Percentiles rank a stretch among this genome's conserved stretches.
Conservation (phyloP, 805 yeast species). For the Myxozyma mucilagina region DNA sequence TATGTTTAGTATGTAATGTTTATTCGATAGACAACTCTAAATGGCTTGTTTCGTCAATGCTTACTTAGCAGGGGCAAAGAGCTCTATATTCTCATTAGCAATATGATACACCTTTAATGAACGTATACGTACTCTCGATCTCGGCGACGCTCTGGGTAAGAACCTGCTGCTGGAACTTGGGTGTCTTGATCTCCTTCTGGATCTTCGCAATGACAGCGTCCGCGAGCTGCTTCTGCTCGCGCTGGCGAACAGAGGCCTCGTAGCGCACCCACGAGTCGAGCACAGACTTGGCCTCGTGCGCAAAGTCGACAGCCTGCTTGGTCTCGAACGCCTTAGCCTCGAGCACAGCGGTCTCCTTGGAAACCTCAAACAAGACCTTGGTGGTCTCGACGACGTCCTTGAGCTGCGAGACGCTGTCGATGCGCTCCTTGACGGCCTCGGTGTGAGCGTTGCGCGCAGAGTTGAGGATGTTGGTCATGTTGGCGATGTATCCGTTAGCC, state of each 20-base stretch:
- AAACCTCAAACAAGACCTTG: conserved; percentile 85
- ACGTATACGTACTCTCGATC: conserved; percentile 73
- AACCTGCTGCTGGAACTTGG: conserved; percentile 91
- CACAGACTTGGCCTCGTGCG: conserved; percentile 88
- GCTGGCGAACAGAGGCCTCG: conserved; percentile 93
- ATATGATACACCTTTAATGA: neutral
- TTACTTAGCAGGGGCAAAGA: conserved; percentile 27
- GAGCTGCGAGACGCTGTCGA: conserved; percentile 80
- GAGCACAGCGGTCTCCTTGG: conserved; percentile 93
- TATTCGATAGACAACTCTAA: neutral
- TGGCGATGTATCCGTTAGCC: conserved; percentile 83
- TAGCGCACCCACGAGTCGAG: conserved; percentile 99
- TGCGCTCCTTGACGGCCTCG: conserved; percentile 89
- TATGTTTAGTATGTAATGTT: too few species aligned
- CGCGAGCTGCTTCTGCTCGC: conserved; percentile 91
- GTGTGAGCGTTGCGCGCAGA: conserved; percentile 88
- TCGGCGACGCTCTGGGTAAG: conserved; percentile 90
- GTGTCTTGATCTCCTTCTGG: conserved; percentile 75
- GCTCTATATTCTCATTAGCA: conserved; percentile 9
- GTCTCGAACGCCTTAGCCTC: conserved; percentile 93
- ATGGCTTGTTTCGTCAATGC: conserved; percentile 1
- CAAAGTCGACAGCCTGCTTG: conserved; percentile 85
- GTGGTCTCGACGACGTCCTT: conserved; percentile 91
- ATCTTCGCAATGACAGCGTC: conserved; percentile 84
- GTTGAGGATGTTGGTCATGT: conserved; percentile 78